Evolutionary conservation across 1,139 yeast genomes (phyloP), one percentile per base, ranked within the genome.

Genomic region (Yamadazyma triangularis): DNA sequence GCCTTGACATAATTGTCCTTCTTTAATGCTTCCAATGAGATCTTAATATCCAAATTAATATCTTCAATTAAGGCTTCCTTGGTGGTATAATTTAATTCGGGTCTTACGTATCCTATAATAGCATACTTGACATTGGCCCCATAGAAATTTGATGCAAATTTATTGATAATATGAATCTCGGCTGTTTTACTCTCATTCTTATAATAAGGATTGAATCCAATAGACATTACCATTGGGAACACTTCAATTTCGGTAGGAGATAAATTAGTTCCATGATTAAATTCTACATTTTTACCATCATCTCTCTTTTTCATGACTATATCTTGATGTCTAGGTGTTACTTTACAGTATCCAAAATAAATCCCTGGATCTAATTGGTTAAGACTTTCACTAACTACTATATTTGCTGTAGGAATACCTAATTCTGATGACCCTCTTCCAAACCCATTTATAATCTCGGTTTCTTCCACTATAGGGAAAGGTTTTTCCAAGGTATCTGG

Each of bases 141-240:
- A 48, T 93, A 93, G 53, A 93, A 93, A 38, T 73, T 70, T 4
- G 62, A 50, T 2, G 53, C 43, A 49, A 89, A 91, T 34, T 79
- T 61, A 57, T 87, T 93, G 32, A 93, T 72, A 10, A 93, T 74
- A 55, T 93, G 96, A 26, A 91, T 69, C 48, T 93, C 99, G 7
- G 85, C 91, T 0, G 95, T 80, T 55, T 82, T 82, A 40, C 73
- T 71, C 39, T 76, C 71, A 57, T 91, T 89, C 20, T 80, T 73
- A 58, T 80, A 93, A 56, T 82, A 91, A 12, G 98, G 98, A 51
- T 91, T 93, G 86, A 88, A 87, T 1, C 99, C 99, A 16, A 93
- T 73, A 13, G 95, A 86, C 86, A 89, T 82, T 13, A 89, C 97
- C 82, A 88, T 87, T 1, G 96, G 96, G 18, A 78, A 64, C 1